Percentiles rank a stretch among this genome's conserved stretches.
These are phyloP conservation scores for Phoma sp. DNA, from an alignment of 2,329 filamentous ascomycete species.

Conservation along the genomic window DNA sequence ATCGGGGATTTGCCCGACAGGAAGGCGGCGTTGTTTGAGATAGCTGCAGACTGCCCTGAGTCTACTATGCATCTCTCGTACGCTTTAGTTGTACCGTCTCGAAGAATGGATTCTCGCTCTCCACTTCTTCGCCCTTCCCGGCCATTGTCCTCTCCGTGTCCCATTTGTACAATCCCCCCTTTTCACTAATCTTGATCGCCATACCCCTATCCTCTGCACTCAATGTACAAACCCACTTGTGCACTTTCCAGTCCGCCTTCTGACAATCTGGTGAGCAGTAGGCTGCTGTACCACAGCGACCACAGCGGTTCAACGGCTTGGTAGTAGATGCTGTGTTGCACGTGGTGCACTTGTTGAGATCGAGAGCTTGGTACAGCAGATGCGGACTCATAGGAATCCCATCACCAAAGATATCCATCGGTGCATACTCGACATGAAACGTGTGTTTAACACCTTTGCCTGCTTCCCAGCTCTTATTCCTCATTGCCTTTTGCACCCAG, in stretches of 20 bases:
- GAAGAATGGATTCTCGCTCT: slow-evolving; percentile 31
- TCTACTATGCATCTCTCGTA: not conserved
- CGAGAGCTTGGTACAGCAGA: slow-evolving; percentile 26
- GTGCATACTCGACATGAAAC: slow-evolving; percentile 33
- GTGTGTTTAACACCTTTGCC: slow-evolving; percentile 25
- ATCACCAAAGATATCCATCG: slow-evolving; percentile 37
- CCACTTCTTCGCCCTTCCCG: slow-evolving; percentile 14
- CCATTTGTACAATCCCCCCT: slow-evolving; percentile 32
- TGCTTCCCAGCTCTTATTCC: slow-evolving; percentile 25
- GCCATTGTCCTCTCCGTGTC: slow-evolving; percentile 25
- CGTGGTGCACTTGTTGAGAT: slow-evolving; percentile 23
- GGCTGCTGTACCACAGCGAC: slow-evolving; percentile 32
- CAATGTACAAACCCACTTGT: slow-evolving; percentile 32
- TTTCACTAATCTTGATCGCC: slow-evolving; percentile 27
- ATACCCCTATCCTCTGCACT: slow-evolving; percentile 30
- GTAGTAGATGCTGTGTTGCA: slow-evolving; percentile 8
- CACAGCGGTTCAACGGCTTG: slow-evolving; percentile 25
- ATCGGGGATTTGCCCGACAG: not conserved
- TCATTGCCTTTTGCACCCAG: slow-evolving; percentile 6
- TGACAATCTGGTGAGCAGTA: slow-evolving; percentile 31
- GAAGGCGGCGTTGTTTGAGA: too few relatives aligned
- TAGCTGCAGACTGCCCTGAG: not conserved
- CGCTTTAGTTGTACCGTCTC: slow-evolving; percentile 5
- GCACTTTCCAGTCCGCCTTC: slow-evolving; percentile 30
- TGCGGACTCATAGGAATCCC: slow-evolving; percentile 34